Percentiles rank a stretch among this genome's conserved stretches.
Conservation (phyloP, 345 rosid species). For the Trapa incisa region DNA sequence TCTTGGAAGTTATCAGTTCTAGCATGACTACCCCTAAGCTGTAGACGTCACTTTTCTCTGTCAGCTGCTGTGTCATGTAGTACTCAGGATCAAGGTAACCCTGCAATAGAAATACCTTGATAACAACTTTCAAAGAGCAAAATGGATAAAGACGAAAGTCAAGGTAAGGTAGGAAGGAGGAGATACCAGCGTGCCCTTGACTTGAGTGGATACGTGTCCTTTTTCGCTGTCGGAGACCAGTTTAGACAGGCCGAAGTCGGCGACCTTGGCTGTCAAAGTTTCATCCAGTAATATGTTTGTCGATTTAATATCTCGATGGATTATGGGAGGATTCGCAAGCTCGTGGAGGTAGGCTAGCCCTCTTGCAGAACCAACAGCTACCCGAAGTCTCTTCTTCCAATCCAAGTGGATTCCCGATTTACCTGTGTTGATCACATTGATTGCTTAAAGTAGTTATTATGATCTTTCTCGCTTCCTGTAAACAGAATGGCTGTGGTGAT, state of each 20-base stretch:
- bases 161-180: background rate
- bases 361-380: conserved; percentile 19
- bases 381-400: conserved; percentile 17
- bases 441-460: too few species aligned
- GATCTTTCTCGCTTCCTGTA: too few species aligned
- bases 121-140: too few species aligned
- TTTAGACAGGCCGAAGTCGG: conserved; percentile 24
- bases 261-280: conserved; percentile 18
- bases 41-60: conserved; percentile 24
- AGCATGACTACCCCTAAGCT: conserved; percentile 25
- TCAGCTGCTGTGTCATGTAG: conserved; percentile 17
- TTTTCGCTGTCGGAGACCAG: conserved; percentile 10
- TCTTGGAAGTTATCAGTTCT: conserved; percentile 15
- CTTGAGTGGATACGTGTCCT: conserved; percentile 16
- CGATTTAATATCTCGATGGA: conserved; percentile 23
- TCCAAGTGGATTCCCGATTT: conserved; percentile 11
- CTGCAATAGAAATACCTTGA: conserved; percentile 2
- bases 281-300: conserved; percentile 20
- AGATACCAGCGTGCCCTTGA: conserved; percentile 24
- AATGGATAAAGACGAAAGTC: background rate
- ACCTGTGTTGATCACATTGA: too few species aligned
- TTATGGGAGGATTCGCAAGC: conserved; percentile 21
- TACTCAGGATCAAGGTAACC: conserved; percentile 28
- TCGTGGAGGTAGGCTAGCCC: conserved; percentile 28
- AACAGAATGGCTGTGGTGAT: too few species aligned